These are phyloP conservation scores for Oryza longistaminata DNA, from an alignment of 176 grass and related monocot species.

Conservation along the genomic window DNA sequence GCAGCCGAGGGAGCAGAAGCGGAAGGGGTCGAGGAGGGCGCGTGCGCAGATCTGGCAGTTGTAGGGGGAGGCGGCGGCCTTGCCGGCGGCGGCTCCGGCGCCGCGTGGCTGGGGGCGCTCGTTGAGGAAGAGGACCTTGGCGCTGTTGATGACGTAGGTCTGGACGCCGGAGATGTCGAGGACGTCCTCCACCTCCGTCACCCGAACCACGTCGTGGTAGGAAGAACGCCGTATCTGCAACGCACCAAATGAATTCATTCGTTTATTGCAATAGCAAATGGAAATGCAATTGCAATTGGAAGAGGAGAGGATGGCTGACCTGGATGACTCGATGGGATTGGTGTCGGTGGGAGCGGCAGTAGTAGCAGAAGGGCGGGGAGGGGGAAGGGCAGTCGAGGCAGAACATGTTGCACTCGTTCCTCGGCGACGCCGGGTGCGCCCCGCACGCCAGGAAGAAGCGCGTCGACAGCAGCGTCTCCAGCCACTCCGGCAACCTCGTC, in stretches of 20 bases:
- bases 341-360: conserved; percentile 70
- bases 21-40: conserved; percentile 85
- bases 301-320: conserved; percentile 13
- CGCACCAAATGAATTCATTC: too few relatives aligned
- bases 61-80: conserved; percentile 52
- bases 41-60: conserved; percentile 81
- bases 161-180: conserved; percentile 79
- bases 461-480: conserved; percentile 61
- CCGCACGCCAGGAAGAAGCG: conserved; percentile 70
- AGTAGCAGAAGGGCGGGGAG: conserved; percentile 70
- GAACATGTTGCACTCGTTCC: conserved; percentile 88
- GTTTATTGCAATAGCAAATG: too few relatives aligned
- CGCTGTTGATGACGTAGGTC: conserved; percentile 96
- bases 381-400: conserved; percentile 65
- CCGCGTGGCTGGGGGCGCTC: conserved; percentile 76
- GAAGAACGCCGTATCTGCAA: conserved; percentile 72
- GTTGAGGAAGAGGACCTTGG: conserved; percentile 82
- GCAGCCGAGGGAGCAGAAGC: conserved; percentile 92
- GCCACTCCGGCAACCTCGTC: conserved; percentile 47
- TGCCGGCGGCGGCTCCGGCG: conserved; percentile 49
- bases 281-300: too few relatives aligned
- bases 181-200: conserved; percentile 64
- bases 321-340: conserved; percentile 69
- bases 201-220: conserved; percentile 81
- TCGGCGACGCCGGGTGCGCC: conserved; percentile 54